Conservation (phyloP, 352 stramenopile species). For the Halophytophthora polymorphica region DNA sequence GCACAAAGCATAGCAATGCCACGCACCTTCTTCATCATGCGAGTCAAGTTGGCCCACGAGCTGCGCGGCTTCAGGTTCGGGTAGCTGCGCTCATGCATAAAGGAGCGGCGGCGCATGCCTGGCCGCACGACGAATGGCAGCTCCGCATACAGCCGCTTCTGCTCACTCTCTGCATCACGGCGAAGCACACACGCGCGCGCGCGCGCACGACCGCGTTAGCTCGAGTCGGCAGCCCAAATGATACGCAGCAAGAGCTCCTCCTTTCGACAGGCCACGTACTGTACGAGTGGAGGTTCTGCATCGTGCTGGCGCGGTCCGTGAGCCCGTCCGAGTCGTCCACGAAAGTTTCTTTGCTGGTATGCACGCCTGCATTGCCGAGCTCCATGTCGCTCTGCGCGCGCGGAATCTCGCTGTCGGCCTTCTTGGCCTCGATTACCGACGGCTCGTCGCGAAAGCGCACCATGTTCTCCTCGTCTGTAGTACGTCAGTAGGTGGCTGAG, state of each 20-base stretch:
- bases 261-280: conserved; percentile 25
- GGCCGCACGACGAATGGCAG: conserved; percentile 68
- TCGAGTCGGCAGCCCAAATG: no score
- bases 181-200: conserved; percentile 1
- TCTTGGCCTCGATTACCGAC: no score
- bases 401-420: conserved; percentile 45
- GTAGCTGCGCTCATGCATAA: conserved; percentile 69
- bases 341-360: conserved; percentile 62
- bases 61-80: conserved; percentile 63
- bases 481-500: no score
- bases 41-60: conserved; percentile 56
- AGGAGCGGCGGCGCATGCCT: conserved; percentile 68
- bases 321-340: conserved; percentile 66
- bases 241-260: neutral
- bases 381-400: conserved; percentile 70
- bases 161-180: conserved; percentile 49
- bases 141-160: conserved; percentile 73
- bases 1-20: no score
- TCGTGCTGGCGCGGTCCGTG: conserved; percentile 76
- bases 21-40: conserved; percentile 32
- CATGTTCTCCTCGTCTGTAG: no score
- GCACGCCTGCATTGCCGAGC: no score
- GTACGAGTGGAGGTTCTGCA: conserved; percentile 79
- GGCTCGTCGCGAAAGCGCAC: no score
- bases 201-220: conserved; percentile 1